These are phyloP conservation scores for Penicillium lividum DNA, from an alignment of 495 filamentous ascomycete species.

Conservation along the genomic window DNA sequence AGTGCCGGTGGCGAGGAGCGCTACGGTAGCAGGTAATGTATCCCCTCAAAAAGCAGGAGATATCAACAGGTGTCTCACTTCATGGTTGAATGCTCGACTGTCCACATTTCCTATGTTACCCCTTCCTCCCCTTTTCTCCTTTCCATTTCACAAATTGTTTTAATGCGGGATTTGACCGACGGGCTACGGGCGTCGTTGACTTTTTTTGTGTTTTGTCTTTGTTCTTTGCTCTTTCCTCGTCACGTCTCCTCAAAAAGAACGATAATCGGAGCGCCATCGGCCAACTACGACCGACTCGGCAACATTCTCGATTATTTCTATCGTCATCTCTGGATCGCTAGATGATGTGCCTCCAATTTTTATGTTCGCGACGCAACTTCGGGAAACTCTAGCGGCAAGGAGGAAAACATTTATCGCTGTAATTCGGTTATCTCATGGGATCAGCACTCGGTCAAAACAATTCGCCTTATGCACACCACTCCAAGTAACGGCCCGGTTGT, in stretches of 20 bases:
- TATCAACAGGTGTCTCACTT: constrained; percentile 12
- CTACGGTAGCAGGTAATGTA: constrained; percentile 47
- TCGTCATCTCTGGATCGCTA: constrained; percentile 43
- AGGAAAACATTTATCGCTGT: constrained; percentile 50
- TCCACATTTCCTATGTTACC: constrained; percentile 17
- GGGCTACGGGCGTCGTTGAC: constrained; percentile 38
- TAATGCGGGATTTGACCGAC: constrained; percentile 41
- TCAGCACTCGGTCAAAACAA: constrained; percentile 47
- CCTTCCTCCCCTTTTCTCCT: constrained; percentile 10
- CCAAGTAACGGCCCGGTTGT: constrained; percentile 53
- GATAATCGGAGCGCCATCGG: constrained; percentile 35
- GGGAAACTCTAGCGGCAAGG: constrained; percentile 50
- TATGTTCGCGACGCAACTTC: constrained; percentile 43
- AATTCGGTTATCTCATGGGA: constrained; percentile 52
- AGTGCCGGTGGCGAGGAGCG: constrained; percentile 47
- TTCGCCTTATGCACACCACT: constrained; percentile 44
- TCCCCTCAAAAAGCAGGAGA: constrained; percentile 18
- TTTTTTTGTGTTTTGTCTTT: constrained; percentile 32
- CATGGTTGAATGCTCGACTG: constrained; percentile 19
- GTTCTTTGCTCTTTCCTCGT: constrained; percentile 25
- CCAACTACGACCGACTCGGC: constrained; percentile 35
- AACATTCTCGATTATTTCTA: constrained; percentile 32
- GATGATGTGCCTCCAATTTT: constrained; percentile 41
- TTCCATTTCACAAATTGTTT: constrained; percentile 34
- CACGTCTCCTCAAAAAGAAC: constrained; percentile 32